A percentile compares a stretch with the other conserved stretches of the same genome.
Conservation (phyloP, 805 yeast genomes). For the baker's yeast (Saccharomyces cerevisiae) region DNA sequence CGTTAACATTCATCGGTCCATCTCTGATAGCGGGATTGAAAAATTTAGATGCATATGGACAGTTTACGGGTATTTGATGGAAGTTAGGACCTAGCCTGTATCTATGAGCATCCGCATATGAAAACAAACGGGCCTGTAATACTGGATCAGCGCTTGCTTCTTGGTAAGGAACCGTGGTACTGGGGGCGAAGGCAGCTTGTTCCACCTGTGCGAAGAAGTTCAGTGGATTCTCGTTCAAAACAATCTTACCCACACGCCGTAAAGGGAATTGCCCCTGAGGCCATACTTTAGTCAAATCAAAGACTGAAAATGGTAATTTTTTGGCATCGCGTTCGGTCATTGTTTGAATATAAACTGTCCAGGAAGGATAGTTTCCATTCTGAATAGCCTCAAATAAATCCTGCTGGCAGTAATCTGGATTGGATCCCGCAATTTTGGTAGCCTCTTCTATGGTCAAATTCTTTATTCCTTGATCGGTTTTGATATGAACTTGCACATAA, state of each 20-base stretch:
- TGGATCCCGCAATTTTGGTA: slow-evolving; percentile 55
- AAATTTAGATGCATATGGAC: slow-evolving; percentile 54
- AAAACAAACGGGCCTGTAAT: slow-evolving; percentile 69
- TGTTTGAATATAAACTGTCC: slow-evolving; percentile 80
- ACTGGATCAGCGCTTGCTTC: slow-evolving; percentile 82
- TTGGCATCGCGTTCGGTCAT: slow-evolving; percentile 81
- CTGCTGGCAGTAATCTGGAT: slow-evolving; percentile 76
- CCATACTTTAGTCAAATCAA: slow-evolving; percentile 90
- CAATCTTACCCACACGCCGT: slow-evolving; percentile 75
- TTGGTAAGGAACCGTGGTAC: slow-evolving; percentile 77
- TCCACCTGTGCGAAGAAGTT: slow-evolving; percentile 85
- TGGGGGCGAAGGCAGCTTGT: slow-evolving; percentile 79
- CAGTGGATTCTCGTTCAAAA: slow-evolving; percentile 72
- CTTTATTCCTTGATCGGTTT: slow-evolving; percentile 46
- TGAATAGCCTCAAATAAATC: slow-evolving; percentile 76
- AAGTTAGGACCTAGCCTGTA: slow-evolving; percentile 70
- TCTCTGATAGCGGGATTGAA: slow-evolving; percentile 74
- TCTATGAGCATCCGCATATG: slow-evolving; percentile 81
- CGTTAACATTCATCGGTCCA: slow-evolving; percentile 64
- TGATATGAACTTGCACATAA: slow-evolving; percentile 51
- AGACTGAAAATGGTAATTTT: slow-evolving; percentile 68
- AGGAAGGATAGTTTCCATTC: slow-evolving; percentile 67
- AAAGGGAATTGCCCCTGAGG: slow-evolving; percentile 80
- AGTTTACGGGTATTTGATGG: slow-evolving; percentile 81
- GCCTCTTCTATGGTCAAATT: slow-evolving; percentile 59